Evolutionary conservation across 768 basidiomycete species (phyloP), one percentile per base, ranked within the genome.

Genomic region (Daedaleopsis nitida): DNA sequence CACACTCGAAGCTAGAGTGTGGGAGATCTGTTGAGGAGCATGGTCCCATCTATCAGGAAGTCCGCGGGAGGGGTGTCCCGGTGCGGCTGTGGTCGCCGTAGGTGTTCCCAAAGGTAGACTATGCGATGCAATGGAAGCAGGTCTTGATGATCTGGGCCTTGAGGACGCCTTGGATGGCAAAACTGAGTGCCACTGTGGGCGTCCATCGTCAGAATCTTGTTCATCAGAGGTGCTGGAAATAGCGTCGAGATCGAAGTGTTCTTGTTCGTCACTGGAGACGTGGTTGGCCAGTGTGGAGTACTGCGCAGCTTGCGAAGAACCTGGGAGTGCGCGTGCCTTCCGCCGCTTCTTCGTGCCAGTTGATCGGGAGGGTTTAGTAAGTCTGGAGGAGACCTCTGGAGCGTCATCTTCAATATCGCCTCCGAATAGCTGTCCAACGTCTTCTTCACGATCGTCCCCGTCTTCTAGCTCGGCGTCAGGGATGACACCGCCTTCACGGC

Each of bases 401-500:
- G 16, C 57, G 51, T 42, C 49, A 24, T 37, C 19, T 21, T 43
- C 37, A n/a, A 19, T 32, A 16, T 47, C 55, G 19, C 37, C 55
- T 23, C 58, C 35, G 34, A 52, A 55, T 6, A 53, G 35, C 13
- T 57, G 43, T 8, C 51, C 56, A 8, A 34, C 34, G 34, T 47
- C 65, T 24, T 47, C 65, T 32, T 68, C 65, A 19, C 65, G 65
- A 38, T 76, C 78, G 14, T 66, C 64, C 5, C 39, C 61, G 21
- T 72, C 74, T n/a, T 73, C 77, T 44, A 69, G 76, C 14, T 73
- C 72, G 23, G 76, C 65, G 24, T 70, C 72, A 10, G 67, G 66
- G 5, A 70, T 45, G 34, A 69, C 67, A n/a, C 73, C 73, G 7
- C 77, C 77, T 17, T 73, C 64, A 23, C 70, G 72, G 27, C 87